Evolutionary conservation across 2,329 filamentous ascomycete genomes (phyloP), one percentile per base, ranked within the genome.

Genomic region (Leptographium galeiforme): DNA sequence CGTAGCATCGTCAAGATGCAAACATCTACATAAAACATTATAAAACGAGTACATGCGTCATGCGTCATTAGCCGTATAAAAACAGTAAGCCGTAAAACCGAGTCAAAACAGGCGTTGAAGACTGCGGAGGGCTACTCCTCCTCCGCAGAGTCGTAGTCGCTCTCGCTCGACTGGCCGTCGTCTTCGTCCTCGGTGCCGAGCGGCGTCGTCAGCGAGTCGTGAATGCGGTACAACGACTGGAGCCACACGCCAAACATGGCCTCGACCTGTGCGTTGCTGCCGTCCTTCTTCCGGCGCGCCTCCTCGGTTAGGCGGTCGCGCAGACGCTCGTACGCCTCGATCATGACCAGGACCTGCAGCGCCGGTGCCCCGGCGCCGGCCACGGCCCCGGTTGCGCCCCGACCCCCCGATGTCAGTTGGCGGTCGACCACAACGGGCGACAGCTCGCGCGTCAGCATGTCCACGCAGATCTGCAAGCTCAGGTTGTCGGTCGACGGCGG

Each of bases 261-360:
- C 56, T 71, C 66, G 14, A 70, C 56, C 2, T 68, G 62, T 0
- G 58, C 57, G 36, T 63, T 56, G 53, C 67, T 63, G 25, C 61
- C 64, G 30, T 62, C 63, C 13, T 45, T 40, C 30, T 46, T 57
- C n/a, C 63, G 52, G 16, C 59, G 62, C 8, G 49, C 41, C 14
- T 59, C 58, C 2, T 62, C 65, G 0, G 64, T 59, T 0, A 79
- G 61, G 58, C 70, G 69, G 45, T 77, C 72, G 16, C 73, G 67
- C 54, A 80, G 63, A 55, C 68, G 68, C 66, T 79, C 76, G 59
- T 79, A 79, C 3, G 76, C 76, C 58, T 79, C 76, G 50, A 79
- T 79, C 76, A 79, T 79, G 45, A 75, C 68, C 71, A 73, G 74
- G 18, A 79, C 62, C 60, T 79, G 76, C 43, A 79, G 60, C 1